Conservation (phyloP, 805 yeast species). For the Yarrowia sp. region DNA sequence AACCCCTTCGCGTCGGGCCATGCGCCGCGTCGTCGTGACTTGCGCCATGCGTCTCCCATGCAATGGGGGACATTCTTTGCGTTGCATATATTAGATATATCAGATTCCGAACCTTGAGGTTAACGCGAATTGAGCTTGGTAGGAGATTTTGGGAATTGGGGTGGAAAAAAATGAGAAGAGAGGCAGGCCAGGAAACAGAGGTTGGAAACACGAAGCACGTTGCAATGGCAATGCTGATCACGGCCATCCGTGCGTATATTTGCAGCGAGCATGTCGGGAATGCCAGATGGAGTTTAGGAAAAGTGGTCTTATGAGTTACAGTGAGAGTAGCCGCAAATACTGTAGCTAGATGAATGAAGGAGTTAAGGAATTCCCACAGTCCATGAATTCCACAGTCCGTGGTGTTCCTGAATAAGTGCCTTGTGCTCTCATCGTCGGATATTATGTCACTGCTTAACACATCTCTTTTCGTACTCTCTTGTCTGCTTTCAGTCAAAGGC, state of each 20-base stretch:
- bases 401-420: too few species aligned
- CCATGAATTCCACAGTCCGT: too few species aligned
- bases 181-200: too few species aligned
- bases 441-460: too few species aligned
- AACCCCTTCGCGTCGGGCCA: neutral
- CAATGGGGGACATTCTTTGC: conserved; percentile 31
- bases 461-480: too few species aligned
- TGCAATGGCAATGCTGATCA: neutral
- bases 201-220: neutral
- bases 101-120: conserved; percentile 10
- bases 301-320: neutral
- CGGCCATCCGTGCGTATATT: neutral
- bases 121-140: conserved; percentile 9
- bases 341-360: too few species aligned
- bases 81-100: conserved; percentile 28
- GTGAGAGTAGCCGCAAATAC: too few species aligned
- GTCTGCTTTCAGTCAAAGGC: too few species aligned
- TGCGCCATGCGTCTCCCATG: conserved; percentile 1
- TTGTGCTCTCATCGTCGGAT: too few species aligned
- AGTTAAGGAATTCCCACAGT: too few species aligned
- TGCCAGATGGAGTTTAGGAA: too few species aligned
- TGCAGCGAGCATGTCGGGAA: neutral
- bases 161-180: too few species aligned
- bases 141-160: conserved; percentile 14
- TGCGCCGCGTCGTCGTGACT: conserved; percentile 15